A percentile compares a stretch with the other conserved stretches of the same genome.
phyloP scores from a whole-genome alignment of 2,329 filamentous ascomycete genomes.

The Magnaporthales sp. region DNA sequence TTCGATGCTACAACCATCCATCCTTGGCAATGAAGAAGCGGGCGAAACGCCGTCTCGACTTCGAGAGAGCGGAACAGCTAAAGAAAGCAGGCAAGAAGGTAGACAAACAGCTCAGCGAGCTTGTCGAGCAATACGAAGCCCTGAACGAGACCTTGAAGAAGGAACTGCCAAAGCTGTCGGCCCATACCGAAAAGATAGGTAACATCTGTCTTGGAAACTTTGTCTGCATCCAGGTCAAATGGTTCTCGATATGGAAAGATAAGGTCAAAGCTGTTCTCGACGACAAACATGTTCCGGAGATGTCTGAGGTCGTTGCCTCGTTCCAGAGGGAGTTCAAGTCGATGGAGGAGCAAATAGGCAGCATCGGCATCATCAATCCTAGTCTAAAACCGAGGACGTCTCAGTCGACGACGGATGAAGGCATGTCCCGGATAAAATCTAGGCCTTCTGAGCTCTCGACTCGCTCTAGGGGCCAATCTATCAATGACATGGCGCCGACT shows the following conservation, averaged over 20 bases:
- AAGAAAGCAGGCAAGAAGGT: conserved; percentile 76
- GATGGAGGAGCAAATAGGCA: conserved; percentile 62
- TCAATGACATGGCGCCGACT: conserved; percentile 53
- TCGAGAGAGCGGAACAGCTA: conserved; percentile 70
- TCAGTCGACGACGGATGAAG: conserved; percentile 49
- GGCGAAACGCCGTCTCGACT: conserved; percentile 85
- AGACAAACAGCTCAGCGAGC: conserved; percentile 76
- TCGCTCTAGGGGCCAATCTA: conserved; percentile 52
- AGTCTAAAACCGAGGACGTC: conserved; percentile 50
- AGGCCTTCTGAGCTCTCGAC: conserved; percentile 38
- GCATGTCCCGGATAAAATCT: conserved; percentile 36
- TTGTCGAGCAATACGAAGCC: conserved; percentile 81
- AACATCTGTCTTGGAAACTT: conserved; percentile 78
- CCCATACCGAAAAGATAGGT: conserved; percentile 73
- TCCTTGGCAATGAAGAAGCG: conserved; percentile 90
- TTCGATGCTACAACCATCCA: conserved; percentile 60
- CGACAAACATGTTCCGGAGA: conserved; percentile 54
- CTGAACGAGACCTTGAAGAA: conserved; percentile 90
- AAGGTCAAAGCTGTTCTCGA: conserved; percentile 72
- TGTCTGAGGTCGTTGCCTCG: conserved; percentile 64
- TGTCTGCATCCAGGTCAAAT: conserved; percentile 72
- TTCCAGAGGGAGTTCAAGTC: conserved; percentile 75
- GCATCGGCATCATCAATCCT: conserved; percentile 72
- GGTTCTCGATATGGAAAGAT: conserved; percentile 76
- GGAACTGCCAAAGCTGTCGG: conserved; percentile 78